These are phyloP conservation scores for Ophiocordyceps camponoti-leonardi DNA, from an alignment of 2,329 filamentous ascomycete species.

Conservation along the genomic window DNA sequence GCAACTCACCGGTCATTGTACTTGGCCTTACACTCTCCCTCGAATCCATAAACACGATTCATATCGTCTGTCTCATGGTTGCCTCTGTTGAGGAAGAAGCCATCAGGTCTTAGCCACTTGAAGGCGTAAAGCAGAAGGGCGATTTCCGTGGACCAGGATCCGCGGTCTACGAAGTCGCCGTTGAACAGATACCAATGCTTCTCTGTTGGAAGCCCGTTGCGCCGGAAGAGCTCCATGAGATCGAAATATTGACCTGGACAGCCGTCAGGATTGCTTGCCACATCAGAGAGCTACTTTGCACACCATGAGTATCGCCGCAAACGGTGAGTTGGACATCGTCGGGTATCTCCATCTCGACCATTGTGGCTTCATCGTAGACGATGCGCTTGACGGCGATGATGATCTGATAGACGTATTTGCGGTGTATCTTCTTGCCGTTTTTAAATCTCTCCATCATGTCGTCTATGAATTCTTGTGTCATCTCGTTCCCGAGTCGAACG, in stretches of 20 bases:
- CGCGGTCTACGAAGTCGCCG: slow-evolving; percentile 93
- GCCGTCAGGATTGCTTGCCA: neutral
- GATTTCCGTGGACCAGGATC: slow-evolving; percentile 97
- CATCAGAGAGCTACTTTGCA: slow-evolving; percentile 6
- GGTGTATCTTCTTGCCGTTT: slow-evolving; percentile 83
- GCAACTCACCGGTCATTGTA: slow-evolving; percentile 60
- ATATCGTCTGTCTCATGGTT: slow-evolving; percentile 99
- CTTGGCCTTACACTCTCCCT: slow-evolving; percentile 95
- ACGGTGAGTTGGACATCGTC: slow-evolving; percentile 71
- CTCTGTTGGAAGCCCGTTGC: slow-evolving; percentile 71
- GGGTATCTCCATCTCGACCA: slow-evolving; percentile 82
- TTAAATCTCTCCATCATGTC: slow-evolving; percentile 97
- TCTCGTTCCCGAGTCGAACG: slow-evolving; percentile 55
- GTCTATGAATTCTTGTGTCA: slow-evolving; percentile 93
- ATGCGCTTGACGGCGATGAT: slow-evolving; percentile 78
- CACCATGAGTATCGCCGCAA: slow-evolving; percentile 92
- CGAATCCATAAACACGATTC: slow-evolving; percentile 97
- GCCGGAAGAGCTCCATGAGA: slow-evolving; percentile 84
- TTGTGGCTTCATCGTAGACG: slow-evolving; percentile 82
- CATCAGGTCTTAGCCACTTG: slow-evolving; percentile 81
- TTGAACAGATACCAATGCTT: slow-evolving; percentile 95
- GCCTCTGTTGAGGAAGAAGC: slow-evolving; percentile 90
- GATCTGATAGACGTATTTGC: slow-evolving; percentile 97
- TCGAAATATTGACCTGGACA: slow-evolving; percentile 86
- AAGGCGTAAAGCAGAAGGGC: slow-evolving; percentile 85